Percentiles rank a stretch among this genome's conserved stretches.
Evolutionary conservation across 2,329 filamentous ascomycete species (phyloP).

Genomic region (Fusarium anguioides): DNA sequence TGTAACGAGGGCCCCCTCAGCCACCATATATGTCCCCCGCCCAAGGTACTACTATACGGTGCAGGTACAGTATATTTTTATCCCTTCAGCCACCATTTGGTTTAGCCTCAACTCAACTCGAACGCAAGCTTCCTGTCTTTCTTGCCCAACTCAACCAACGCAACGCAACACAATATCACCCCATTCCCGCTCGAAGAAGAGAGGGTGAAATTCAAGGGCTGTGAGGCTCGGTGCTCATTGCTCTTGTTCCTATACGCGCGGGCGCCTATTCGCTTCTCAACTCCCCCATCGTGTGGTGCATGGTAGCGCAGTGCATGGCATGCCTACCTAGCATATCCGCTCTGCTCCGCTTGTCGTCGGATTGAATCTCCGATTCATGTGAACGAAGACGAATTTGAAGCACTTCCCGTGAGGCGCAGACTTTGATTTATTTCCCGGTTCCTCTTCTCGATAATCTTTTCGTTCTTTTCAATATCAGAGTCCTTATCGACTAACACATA

Average conservation of each 20-base stretch:
- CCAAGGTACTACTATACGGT: constrained; percentile 19
- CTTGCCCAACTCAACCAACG: constrained; percentile 8
- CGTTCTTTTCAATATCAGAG: constrained; percentile 2
- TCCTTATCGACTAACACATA: constrained; percentile 10
- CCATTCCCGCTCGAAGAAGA: background rate
- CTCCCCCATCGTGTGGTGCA: constrained; percentile 15
- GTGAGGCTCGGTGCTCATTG: constrained; percentile 2
- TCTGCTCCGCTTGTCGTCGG: constrained; percentile 28
- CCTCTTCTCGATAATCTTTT: constrained; percentile 13
- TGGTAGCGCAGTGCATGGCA: constrained; percentile 22
- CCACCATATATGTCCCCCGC: constrained; percentile 26
- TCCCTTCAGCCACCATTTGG: constrained; percentile 32
- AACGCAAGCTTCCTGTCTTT: background rate
- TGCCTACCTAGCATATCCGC: constrained; percentile 6
- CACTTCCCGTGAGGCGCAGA: constrained; percentile 22
- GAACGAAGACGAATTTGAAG: constrained; percentile 5
- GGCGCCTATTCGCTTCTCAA: constrained; percentile 32
- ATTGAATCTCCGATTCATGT: constrained; percentile 25
- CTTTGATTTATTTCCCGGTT: background rate
- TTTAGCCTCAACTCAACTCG: constrained; percentile 28
- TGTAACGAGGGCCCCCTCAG: constrained; percentile 23
- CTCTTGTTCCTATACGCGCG: constrained; percentile 22
- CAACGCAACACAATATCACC: constrained; percentile 13
- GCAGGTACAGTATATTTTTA: constrained; percentile 38
- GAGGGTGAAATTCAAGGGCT: background rate